Percentiles rank a stretch among this genome's conserved stretches.
Conservation (phyloP, 352 stramenopile genomes). For the Globisporangium irregulare region DNA sequence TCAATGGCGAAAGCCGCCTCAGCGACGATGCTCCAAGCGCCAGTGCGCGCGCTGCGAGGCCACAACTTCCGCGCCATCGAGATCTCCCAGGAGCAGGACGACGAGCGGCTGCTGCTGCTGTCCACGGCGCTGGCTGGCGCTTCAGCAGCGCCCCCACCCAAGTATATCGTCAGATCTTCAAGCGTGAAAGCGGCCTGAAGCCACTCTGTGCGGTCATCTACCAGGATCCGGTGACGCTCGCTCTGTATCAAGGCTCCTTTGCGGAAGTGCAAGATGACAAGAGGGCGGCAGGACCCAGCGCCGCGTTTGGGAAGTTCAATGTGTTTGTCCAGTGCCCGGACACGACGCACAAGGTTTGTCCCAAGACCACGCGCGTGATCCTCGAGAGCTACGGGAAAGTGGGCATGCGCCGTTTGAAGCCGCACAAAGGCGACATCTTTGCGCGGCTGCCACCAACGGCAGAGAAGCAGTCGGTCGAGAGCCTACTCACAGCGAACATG, state of each 20-base stretch:
- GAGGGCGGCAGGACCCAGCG: background rate
- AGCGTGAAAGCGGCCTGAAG: background rate
- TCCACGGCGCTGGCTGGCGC: background rate
- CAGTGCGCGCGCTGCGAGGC: background rate
- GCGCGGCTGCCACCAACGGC: background rate
- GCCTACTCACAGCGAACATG: background rate
- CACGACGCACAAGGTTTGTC: background rate
- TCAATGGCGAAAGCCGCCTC: background rate
- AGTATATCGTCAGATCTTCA: background rate
- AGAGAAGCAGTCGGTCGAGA: background rate
- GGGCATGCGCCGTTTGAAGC: background rate
- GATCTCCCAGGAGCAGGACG: background rate
- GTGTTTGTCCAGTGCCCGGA: background rate
- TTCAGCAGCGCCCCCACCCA: background rate
- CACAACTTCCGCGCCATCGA: background rate
- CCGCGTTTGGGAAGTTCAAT: background rate
- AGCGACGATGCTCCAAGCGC: background rate
- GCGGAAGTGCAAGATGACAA: too few relatives aligned
- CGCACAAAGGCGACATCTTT: background rate
- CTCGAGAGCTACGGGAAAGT: constrained; percentile 5
- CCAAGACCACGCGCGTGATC: background rate
- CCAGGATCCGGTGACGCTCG: background rate
- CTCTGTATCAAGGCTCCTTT: background rate
- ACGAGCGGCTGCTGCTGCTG: background rate
- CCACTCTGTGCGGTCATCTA: background rate